Evolutionary conservation across 1,284 basidiomycete species (phyloP), one percentile per base, ranked within the genome.

Genomic region (Neonothopanus nambi): DNA sequence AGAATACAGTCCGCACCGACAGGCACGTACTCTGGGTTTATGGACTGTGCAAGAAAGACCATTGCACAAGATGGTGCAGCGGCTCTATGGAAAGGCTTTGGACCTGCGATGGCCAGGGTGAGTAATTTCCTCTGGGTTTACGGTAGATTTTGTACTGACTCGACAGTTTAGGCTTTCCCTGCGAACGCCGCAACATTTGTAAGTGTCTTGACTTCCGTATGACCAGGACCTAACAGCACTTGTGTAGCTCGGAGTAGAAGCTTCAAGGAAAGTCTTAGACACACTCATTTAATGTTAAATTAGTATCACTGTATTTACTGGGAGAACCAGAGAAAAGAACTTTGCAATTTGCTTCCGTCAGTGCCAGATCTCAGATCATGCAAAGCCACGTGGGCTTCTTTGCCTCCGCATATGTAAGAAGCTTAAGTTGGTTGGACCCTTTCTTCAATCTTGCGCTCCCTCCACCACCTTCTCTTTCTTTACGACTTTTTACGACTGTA

Each of bases 161-260:
- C 45, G 65, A 3, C 55, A 58, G 44, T 21, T 53, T 12, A 91
- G 88, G 91, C 91, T 48, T 93, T 95, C 81, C 93, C 93, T 5
- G 93, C 94, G 24, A 96, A 96, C 69, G 94, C 93, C 47, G 94
- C 93, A n/a, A 95, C 93, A 51, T 96, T 96, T 76, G 89, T 95
- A 65, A 75, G 91, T 81, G 20, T 57, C 43, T 35, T 52, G 52
- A 54, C 13, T 35, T 39, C 53, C 17, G 13, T 46, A 24, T 41
- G 38, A 17, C 24, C 18, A 38, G 11, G 24, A 15, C 21, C 17
- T 28, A 28, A 40, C 23, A 18, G 23, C 17, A 1, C 37, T 30
- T 53, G 52, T 59, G 24, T 60, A 91, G 89, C 80, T 93, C 51
- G 91, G 91, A 49, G 91, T 93, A 17, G 91, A 93, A 65, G 81